Evolutionary conservation across 2,329 filamentous ascomycete species (phyloP).

Genomic region (Colletotrichum tropicicola): DNA sequence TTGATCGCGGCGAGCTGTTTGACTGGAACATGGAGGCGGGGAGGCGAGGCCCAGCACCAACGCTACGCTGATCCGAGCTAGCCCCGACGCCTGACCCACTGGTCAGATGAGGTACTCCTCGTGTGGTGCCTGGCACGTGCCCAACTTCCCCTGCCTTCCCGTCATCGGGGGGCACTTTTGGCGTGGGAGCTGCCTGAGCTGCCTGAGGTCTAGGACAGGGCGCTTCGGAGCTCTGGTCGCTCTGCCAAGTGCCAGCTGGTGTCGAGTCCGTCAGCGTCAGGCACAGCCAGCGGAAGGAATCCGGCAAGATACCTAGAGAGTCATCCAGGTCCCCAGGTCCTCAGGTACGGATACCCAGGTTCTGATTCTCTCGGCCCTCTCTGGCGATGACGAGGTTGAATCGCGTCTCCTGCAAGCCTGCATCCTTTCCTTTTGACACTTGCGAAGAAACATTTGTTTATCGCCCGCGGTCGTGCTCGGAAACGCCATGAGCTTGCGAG

Average conservation of each 20-base stretch:
- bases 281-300: not conserved
- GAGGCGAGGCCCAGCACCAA: slow-evolving; percentile 28
- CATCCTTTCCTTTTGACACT: not conserved
- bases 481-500: slow-evolving; percentile 23
- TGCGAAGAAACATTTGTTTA: slow-evolving; percentile 11
- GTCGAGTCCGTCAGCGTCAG: not conserved
- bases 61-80: slow-evolving; percentile 30
- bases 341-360: too few species aligned
- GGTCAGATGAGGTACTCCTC: slow-evolving; percentile 25
- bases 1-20: slow-evolving; percentile 15
- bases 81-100: slow-evolving; percentile 25
- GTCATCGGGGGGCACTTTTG: slow-evolving; percentile 19
- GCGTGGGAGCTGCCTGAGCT: slow-evolving; percentile 12
- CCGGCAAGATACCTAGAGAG: not conserved
- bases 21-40: slow-evolving; percentile 29
- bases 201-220: too few species aligned
- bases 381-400: not conserved
- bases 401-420: not conserved
- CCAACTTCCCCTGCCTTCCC: slow-evolving; percentile 22
- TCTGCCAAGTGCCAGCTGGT: not conserved
- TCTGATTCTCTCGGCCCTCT: too few species aligned
- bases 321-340: slow-evolving; percentile 10
- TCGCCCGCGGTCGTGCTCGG: not conserved
- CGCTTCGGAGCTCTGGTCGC: too few species aligned
- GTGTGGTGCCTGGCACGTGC: slow-evolving; percentile 30